Base-by-base conservation (phyloP, 306 rosid species). In the peach (Prunus persica) region DNA sequence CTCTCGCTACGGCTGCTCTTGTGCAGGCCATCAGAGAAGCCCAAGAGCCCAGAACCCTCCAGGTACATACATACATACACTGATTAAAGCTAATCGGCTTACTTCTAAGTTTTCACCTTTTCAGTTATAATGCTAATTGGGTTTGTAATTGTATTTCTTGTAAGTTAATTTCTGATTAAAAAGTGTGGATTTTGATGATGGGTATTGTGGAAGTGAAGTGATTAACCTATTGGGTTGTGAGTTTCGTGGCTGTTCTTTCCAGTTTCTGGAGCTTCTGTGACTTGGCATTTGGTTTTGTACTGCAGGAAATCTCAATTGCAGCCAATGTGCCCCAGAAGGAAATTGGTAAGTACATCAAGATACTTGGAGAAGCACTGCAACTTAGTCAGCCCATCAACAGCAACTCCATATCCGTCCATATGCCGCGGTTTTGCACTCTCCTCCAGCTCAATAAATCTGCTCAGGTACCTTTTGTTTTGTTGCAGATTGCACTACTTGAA, bases 401-500 rank as follows among this genome's bases (percentile, higher is more conserved):
- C 91, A 92, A 95, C 75, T 95, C 97, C 43, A 88, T 95, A 77
- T 92, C 97, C 7, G 99, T 95, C 52, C 97, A 95, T 76, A 90
- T 90, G 97, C 99, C 97, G 18, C 88, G 97, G 85, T 90, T 92
- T 87, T 95, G 99, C 89, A 89, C 97, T 10, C 99, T 92, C 70
- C 97, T 92, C 72, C 97, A 95, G 76, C 99, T 95, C 80, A 95
- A 90, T 82, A 90, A 92, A 83, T 95, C 97, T 82, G 99, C 99
- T 78, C 97, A 95, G 97, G 99, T 90, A 87, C 75, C 51, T 60
- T 45, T n/a, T 25, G 27, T 51, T 57, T 70, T 6, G 65, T 65
- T 80, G 43, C 14, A 10, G 43, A 54, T 27, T 79, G 77, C 38
- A 60, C 49, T 20, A 20, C 68, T 56, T 68, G 68, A 34, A 46